Percentiles rank a stretch among this genome's conserved stretches.
Evolutionary conservation across 208 protist genomes (phyloP).

Genomic region (Histomonas meleagridis): DNA sequence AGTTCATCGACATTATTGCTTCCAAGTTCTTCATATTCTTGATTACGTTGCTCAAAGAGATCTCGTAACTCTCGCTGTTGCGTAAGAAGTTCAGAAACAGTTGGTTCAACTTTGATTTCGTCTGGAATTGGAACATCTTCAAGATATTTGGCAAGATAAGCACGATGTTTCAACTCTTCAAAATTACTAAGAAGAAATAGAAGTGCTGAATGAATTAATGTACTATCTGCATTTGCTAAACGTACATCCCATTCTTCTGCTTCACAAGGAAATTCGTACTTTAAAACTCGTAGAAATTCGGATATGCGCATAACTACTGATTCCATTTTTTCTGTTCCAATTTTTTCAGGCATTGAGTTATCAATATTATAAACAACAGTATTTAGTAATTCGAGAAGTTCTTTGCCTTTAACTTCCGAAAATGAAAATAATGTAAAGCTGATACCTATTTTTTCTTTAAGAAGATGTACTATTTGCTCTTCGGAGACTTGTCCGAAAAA

Average conservation of each 20-base stretch:
- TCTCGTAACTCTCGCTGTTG: background rate
- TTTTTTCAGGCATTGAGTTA: background rate
- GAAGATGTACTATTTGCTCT: constrained; percentile 24
- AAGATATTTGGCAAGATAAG: background rate
- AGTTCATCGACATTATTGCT: background rate
- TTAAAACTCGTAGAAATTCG: background rate
- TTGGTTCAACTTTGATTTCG: background rate
- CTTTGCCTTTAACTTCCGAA: background rate
- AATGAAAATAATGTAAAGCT: constrained; percentile 2
- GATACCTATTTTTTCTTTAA: background rate
- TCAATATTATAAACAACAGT: background rate
- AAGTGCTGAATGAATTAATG: background rate
- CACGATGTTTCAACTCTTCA: constrained; percentile 1
- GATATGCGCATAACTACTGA: background rate
- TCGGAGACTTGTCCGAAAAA: too few relatives aligned
- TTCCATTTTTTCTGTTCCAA: constrained; percentile 32
- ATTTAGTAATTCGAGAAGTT: background rate
- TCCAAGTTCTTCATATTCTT: background rate
- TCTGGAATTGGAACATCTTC: constrained; percentile 16
- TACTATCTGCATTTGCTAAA: background rate
- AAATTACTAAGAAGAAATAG: background rate
- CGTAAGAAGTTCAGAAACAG: background rate
- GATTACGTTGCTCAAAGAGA: background rate
- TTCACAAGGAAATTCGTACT: background rate
- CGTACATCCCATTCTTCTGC: constrained; percentile 9